Evolutionary conservation across 352 stramenopile genomes (phyloP).

Genomic region (Phytophthora citricola): DNA sequence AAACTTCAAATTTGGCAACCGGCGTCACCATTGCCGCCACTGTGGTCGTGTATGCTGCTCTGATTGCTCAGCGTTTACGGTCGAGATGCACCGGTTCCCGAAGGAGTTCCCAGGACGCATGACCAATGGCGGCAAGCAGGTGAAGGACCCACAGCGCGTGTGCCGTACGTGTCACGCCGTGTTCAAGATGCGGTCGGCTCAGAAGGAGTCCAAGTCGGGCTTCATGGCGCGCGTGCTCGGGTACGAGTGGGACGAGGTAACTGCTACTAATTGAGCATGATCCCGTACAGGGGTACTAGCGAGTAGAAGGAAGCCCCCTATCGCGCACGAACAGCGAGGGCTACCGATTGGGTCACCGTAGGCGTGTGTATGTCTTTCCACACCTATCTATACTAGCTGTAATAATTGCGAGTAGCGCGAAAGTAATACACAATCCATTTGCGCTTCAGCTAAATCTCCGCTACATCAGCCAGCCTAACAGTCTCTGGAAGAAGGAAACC

Average conservation of each 20-base stretch:
- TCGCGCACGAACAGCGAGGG: conserved; percentile 12
- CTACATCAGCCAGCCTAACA: conserved; percentile 45
- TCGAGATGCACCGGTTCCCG: conserved; percentile 86
- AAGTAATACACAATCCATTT: conserved; percentile 39
- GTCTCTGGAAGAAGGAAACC: conserved; percentile 55
- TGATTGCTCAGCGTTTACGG: conserved; percentile 79
- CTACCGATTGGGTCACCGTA: conserved; percentile 10
- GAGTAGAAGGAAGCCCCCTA: conserved; percentile 36
- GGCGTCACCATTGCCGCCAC: conserved; percentile 87
- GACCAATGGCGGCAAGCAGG: conserved; percentile 65
- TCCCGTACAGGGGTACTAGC: conserved; percentile 30
- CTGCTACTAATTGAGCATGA: conserved; percentile 42
- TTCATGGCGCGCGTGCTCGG: conserved; percentile 85
- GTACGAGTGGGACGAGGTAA: conserved; percentile 89
- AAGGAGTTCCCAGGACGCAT: conserved; percentile 82
- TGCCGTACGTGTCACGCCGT: conserved; percentile 85
- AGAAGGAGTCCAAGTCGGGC: conserved; percentile 87
- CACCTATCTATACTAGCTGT: conserved; percentile 46
- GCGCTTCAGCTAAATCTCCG: conserved; percentile 21
- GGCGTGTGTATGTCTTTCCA: conserved; percentile 38
- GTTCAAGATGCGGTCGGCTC: conserved; percentile 84
- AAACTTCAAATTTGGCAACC: conserved; percentile 82
- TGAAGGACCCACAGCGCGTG: conserved; percentile 84
- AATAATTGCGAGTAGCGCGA: conserved; percentile 45
- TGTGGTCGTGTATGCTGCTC: conserved; percentile 87